Evolutionary conservation across 208 protist genomes (phyloP), one percentile per base, ranked within the genome.

Genomic region (Kentomonas sorsogonicus): DNA sequence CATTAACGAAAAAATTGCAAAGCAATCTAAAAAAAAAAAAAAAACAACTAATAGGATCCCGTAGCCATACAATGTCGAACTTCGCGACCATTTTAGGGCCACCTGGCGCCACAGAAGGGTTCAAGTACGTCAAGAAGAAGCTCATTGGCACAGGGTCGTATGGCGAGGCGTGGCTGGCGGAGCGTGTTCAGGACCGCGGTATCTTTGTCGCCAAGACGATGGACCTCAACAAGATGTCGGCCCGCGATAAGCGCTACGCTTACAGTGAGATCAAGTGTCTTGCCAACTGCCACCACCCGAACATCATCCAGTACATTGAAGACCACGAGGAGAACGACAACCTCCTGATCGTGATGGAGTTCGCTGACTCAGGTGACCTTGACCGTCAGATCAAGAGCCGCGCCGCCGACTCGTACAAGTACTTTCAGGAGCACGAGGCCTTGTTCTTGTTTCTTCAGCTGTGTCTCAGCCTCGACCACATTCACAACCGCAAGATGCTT

Each of bases 401-500:
- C 16, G 61, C 62, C 22, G 34, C 71, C 0, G 65, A 74, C 36
- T 56, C 72, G 50, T 74, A 79, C 57, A 74, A 72, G 46, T 77
- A 89, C 58, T 93, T 93, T 60, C 78, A 88, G 59, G 81, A 93
- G 65, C 85, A 93, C 63, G 85, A 93, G 54, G 85, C 79, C 7
- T 66, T 89, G 25, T 93, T 93, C 63, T 57, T 93, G 6, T 93
- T 93, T 50, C 65, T 87, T 39, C 89, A 97, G 73, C 72, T 97
- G 2, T 83, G 79, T 18, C 74, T 91, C 29, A 83, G 77, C 10
- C 54, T 97, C 25, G 75, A 92, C 48, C 82, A 97, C 50, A 86
- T 97, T n/a, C 93, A 97, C 55, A 43, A 46, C 4, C 75, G 94
- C 65, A 89, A 92, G 56, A 92, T 97, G 74, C 65, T 95, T 25